Conservation (phyloP, 257 asterid species). For the Haberlea rhodopensis region DNA sequence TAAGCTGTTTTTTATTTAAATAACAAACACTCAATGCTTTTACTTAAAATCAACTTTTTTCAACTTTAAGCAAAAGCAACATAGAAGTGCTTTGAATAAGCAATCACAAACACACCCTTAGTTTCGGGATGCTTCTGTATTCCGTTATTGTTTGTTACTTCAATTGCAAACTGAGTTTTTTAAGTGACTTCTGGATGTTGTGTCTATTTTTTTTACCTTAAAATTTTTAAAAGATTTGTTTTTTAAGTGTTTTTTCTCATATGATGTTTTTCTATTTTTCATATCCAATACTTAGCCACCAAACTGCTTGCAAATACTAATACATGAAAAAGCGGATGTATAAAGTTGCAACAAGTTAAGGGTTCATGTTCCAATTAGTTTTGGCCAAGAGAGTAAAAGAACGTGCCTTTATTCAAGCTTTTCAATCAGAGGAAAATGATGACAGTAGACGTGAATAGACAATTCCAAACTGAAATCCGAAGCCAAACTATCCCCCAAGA, state of each 20-base stretch:
- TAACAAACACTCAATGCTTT: no score
- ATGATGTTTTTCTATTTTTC: neutral
- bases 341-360: no score
- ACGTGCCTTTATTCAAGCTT: neutral
- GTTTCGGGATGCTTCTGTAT: neutral
- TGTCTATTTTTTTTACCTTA: neutral
- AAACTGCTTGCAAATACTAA: neutral
- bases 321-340: neutral
- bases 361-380: no score
- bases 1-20: no score
- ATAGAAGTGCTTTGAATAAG: no score
- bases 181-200: neutral
- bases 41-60: no score
- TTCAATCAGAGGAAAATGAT: neutral
- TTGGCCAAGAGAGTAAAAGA: neutral
- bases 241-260: no score
- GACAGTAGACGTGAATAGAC: neutral
- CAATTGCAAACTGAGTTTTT: neutral
- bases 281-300: neutral
- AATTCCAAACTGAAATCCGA: slow-evolving; percentile 3
- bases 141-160: neutral
- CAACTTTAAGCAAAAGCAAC: no score
- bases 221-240: no score
- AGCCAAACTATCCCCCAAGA: neutral
- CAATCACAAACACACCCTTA: no score